Evolutionary conservation across 257 asterid genomes (phyloP).

Genomic region (Coffea eugenioides): DNA sequence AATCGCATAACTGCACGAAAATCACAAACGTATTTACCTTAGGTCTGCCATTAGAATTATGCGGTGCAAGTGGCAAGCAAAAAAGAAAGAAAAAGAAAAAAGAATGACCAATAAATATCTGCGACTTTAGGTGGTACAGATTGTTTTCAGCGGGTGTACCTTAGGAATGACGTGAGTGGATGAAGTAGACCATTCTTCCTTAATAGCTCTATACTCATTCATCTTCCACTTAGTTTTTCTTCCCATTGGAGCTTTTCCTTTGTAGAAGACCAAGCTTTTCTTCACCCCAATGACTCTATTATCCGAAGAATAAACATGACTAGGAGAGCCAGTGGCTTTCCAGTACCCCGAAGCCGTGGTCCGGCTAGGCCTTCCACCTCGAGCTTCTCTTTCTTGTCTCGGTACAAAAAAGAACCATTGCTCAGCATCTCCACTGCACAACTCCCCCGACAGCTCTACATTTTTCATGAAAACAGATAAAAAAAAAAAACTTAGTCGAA

Average conservation of each 20-base stretch:
- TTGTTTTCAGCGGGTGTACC: constrained; percentile 21
- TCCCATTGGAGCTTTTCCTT: constrained; percentile 74
- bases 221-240: constrained; percentile 74
- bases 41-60: too few relatives aligned
- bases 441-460: constrained; percentile 58
- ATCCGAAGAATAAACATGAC: constrained; percentile 59
- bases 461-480: not conserved
- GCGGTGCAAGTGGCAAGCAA: too few relatives aligned
- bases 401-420: constrained; percentile 85
- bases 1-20: too few relatives aligned
- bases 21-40: too few relatives aligned
- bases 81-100: not conserved
- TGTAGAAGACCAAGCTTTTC: constrained; percentile 77
- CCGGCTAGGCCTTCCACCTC: constrained; percentile 71
- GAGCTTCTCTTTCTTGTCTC: constrained; percentile 61
- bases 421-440: constrained; percentile 62
- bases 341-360: constrained; percentile 72
- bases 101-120: not conserved
- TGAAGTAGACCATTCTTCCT: constrained; percentile 30
- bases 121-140: not conserved
- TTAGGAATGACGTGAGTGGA: constrained; percentile 33
- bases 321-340: constrained; percentile 89
- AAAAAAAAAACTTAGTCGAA: not conserved
- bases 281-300: constrained; percentile 61
- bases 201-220: constrained; percentile 75